Evolutionary conservation across 2,329 filamentous ascomycete species (phyloP), one percentile per base, ranked within the genome.

Genomic region (Furcasterigmium furcatum): DNA sequence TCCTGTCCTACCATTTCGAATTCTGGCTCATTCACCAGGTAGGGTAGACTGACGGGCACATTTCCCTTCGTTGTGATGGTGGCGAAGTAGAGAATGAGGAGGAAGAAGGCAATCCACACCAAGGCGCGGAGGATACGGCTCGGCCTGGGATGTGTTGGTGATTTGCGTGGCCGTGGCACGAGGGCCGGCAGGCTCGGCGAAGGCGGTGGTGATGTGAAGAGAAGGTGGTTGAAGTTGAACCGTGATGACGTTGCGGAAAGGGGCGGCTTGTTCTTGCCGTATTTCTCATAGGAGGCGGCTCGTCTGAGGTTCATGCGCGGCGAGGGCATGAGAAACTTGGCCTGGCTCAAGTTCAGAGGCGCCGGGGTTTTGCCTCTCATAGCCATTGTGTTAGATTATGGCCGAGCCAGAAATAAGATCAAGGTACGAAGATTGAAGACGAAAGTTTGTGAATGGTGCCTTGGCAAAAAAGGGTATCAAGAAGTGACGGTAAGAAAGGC

Each of bases 121-220:
- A 83, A 56, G 8, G 76, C 58, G 41, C 83, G 74, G 48, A 85
- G 62, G 14, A 84, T 68, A 46, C 79, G 73, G 47, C 78, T 79
- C 5, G 79, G 80, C 30, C 77, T 76, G 41, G 78, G 67, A n/a
- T 77, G 69, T 36, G 72, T 68, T 18, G 73, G 72, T 41, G 81
- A 77, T 64, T 85, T 83, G 58, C 83, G 78, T 58, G 81, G 80
- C 50, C 83, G 76, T 13, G 82, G 82, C 29, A 86, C 71, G 44
- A 87, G 73, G 13, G 80, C 82, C 12, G 85, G 88, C 41, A 91
- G 76, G 51, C 80, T 80, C 3, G 85, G 87, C 2, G 84, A 92
- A 27, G 79, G 78, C 4, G 85, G 84, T 21, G 85, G 87, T 2
- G 75, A 76, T 21, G 80, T 83, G 62, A 81, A 84, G 54, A 84